A percentile compares a stretch with the other conserved stretches of the same genome.
These are phyloP conservation scores for Picea mariana DNA, from an alignment of 83 land plant species.

Conservation along the genomic window DNA sequence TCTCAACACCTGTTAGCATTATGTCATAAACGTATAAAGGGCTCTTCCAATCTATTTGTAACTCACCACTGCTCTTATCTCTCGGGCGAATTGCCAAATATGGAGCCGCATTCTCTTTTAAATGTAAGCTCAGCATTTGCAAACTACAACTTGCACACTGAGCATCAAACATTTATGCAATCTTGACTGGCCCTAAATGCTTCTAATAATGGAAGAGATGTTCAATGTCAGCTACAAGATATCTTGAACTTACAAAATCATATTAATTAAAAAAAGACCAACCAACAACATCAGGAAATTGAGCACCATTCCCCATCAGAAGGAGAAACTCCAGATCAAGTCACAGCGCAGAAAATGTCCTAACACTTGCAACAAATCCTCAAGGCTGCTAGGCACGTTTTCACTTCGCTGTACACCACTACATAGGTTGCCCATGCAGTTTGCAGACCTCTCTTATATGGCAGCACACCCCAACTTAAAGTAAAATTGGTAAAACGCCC, in stretches of 20 bases:
- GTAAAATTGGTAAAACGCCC: too few species aligned
- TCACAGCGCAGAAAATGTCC: neutral
- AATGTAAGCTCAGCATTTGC: slow-evolving; percentile 15
- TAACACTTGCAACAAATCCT: neutral
- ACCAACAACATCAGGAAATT: neutral
- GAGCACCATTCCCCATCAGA: slow-evolving; percentile 12
- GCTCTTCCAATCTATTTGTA: slow-evolving; percentile 11
- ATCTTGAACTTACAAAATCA: slow-evolving; percentile 4
- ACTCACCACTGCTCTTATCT: neutral
- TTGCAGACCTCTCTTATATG: too few species aligned
- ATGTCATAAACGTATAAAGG: neutral
- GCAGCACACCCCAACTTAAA: too few species aligned
- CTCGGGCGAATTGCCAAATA: neutral
- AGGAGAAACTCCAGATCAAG: slow-evolving; percentile 5
- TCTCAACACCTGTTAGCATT: slow-evolving; percentile 5
- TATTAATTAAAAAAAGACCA: neutral
- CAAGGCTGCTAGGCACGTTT: too few species aligned
- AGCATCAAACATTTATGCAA: slow-evolving; percentile 5
- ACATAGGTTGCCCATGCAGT: too few species aligned
- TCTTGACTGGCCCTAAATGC: slow-evolving; percentile 6
- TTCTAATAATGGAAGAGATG: neutral
- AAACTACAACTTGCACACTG: neutral
- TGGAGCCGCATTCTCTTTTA: slow-evolving; percentile 10
- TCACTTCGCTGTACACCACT: too few species aligned
- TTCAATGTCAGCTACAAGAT: slow-evolving; percentile 11